These are phyloP conservation scores for Sarocladium kiliense DNA, from an alignment of 2,329 filamentous ascomycete genomes.

Conservation along the genomic window DNA sequence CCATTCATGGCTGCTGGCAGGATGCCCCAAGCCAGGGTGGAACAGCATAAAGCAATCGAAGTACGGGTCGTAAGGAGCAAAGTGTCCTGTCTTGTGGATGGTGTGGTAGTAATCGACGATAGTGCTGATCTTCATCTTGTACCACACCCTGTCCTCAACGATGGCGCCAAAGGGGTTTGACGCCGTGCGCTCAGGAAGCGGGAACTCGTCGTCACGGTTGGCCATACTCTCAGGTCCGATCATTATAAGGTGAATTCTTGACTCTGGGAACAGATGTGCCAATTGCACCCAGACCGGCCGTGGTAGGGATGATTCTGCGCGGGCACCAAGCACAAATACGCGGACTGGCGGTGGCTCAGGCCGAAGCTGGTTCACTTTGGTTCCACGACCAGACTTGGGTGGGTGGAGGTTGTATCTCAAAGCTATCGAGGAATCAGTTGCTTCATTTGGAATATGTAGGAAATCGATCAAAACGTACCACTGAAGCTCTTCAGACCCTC, in stretches of 20 bases:
- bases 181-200: constrained; percentile 78
- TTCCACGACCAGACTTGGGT: constrained; percentile 69
- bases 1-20: constrained; percentile 92
- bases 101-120: constrained; percentile 99
- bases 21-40: constrained; percentile 93
- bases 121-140: constrained; percentile 92
- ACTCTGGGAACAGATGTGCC: constrained; percentile 87
- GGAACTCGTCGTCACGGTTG: constrained; percentile 89
- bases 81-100: constrained; percentile 83
- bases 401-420: constrained; percentile 92
- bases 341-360: constrained; percentile 83
- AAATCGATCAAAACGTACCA: constrained; percentile 49
- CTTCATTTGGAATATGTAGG: background rate
- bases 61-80: constrained; percentile 94
- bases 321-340: constrained; percentile 87
- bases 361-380: constrained; percentile 71
- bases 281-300: constrained; percentile 92
- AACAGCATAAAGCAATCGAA: constrained; percentile 97
- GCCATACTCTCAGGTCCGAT: constrained; percentile 95
- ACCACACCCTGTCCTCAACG: constrained; percentile 83
- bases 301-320: constrained; percentile 94
- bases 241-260: constrained; percentile 87
- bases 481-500: constrained; percentile 93
- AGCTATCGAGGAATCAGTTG: constrained; percentile 45
- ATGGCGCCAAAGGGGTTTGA: constrained; percentile 90